These are phyloP conservation scores for Amanita pallidorosea DNA, from an alignment of 768 basidiomycete genomes.

Conservation along the genomic window DNA sequence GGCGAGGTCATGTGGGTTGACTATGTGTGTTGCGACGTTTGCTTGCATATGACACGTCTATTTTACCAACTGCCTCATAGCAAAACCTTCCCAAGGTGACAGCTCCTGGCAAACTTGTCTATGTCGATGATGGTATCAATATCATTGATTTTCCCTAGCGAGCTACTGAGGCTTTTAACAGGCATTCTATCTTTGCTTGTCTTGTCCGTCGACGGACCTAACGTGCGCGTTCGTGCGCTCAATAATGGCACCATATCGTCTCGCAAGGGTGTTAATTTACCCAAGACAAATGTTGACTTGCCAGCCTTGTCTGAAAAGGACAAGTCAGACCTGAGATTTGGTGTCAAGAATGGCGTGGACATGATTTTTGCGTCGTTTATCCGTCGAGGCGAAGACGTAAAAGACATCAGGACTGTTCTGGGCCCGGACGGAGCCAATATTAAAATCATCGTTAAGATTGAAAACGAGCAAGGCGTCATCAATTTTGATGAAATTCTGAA, in stretches of 20 bases:
- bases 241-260: constrained; percentile 93
- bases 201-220: constrained; percentile 72
- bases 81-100: constrained; percentile 92
- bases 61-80: constrained; percentile 26
- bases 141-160: neutral
- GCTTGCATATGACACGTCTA: neutral
- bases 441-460: constrained; percentile 99
- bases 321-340: constrained; percentile 89
- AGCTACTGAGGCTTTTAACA: constrained; percentile 12
- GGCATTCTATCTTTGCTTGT: constrained; percentile 91
- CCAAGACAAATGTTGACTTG: constrained; percentile 95
- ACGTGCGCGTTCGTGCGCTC: constrained; percentile 73
- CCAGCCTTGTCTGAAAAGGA: constrained; percentile 98
- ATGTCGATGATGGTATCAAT: constrained; percentile 80
- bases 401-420: constrained; percentile 85
- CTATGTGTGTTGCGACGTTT: constrained; percentile 60
- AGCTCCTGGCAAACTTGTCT: constrained; percentile 93
- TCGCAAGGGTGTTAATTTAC: constrained; percentile 98
- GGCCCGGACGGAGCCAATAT: constrained; percentile 92
- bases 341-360: constrained; percentile 96
- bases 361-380: constrained; percentile 99
- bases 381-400: constrained; percentile 88
- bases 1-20: constrained; percentile 86
- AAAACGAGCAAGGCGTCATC: constrained; percentile 97
- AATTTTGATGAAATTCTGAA: constrained; percentile 98